Evolutionary conservation across 129 eudicot genomes (phyloP), one percentile per base, ranked within the genome.

Genomic region (Sambucus nigra): DNA sequence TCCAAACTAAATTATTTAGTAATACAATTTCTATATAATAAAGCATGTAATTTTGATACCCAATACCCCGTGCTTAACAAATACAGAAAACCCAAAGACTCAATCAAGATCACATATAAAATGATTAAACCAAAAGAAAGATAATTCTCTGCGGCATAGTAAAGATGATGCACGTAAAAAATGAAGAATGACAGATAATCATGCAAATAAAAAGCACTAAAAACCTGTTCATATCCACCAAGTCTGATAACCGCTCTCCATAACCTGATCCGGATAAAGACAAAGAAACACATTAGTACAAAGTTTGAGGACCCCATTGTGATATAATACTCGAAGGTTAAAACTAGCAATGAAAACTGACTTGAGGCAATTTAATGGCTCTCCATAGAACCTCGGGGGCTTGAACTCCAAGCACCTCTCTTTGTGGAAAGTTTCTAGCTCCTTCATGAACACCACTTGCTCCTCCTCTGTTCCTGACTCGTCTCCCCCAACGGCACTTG

Each of bases 201-300:
- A 55, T 46, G 24, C 25, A 66, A 29, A 27, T 45, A 16, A 51
- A 63, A 57, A 48, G 42, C 27, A 7, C 22, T 2, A 27, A 23
- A 39, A 47, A 84, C 97, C 87, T 84, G 83, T 62, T 88, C 97
- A 50, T 88, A 84, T 65, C 97, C 97, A 42, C 97, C 97, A 21
- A 75, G 81, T 66, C 73, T 75, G 61, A 88, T 47, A 40, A 88
- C 97, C 2, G 92, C 72, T 75, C 94, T 84, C 94, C 94, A 88
- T 52, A 88, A 71, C 87, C 97, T 88, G 60, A 64, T 46, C 42
- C 24, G 20, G 42, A 61, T 12, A 55, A 48, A 68, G 22, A 44
- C 33, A 25, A 25, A 26, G 13, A 32, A 28, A 25, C 25, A 31
- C 14, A 60, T 18, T 21, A 25, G 57, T 15, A 14, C 19, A 57